A percentile compares a stretch with the other conserved stretches of the same genome.
Evolutionary conservation across 2,329 filamentous ascomycete species (phyloP).

Genomic region (Phaeosphaeriaceae sp.): DNA sequence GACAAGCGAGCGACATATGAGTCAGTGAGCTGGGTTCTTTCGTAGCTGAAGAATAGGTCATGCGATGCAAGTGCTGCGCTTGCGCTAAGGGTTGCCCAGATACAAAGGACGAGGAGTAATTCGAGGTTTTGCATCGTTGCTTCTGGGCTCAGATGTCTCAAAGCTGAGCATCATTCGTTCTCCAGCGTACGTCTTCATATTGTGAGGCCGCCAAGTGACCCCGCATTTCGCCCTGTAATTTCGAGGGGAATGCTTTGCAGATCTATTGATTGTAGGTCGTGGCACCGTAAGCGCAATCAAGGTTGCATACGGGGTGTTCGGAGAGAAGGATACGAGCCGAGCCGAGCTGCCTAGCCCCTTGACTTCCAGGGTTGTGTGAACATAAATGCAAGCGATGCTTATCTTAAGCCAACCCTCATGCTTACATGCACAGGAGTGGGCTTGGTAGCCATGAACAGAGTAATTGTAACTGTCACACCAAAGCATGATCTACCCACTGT

Average conservation of each 20-base stretch:
- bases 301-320: background rate
- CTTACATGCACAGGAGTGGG: no score
- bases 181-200: background rate
- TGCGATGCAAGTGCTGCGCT: background rate
- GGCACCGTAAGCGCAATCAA: background rate
- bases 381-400: background rate
- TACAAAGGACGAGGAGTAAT: background rate
- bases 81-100: background rate
- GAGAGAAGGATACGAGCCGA: background rate
- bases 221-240: background rate
- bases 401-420: background rate
- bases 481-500: no score
- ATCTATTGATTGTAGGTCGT: background rate
- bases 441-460: no score
- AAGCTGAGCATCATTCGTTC: background rate
- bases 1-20: conserved; percentile 4
- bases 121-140: background rate
- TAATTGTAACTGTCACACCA: no score
- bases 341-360: background rate
- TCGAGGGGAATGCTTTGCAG: background rate
- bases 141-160: background rate
- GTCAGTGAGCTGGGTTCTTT: conserved; percentile 15
- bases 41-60: conserved; percentile 11
- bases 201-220: background rate
- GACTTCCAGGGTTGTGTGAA: background rate